Conservation (phyloP, 805 yeast species). For the Blastobotrys americana region DNA sequence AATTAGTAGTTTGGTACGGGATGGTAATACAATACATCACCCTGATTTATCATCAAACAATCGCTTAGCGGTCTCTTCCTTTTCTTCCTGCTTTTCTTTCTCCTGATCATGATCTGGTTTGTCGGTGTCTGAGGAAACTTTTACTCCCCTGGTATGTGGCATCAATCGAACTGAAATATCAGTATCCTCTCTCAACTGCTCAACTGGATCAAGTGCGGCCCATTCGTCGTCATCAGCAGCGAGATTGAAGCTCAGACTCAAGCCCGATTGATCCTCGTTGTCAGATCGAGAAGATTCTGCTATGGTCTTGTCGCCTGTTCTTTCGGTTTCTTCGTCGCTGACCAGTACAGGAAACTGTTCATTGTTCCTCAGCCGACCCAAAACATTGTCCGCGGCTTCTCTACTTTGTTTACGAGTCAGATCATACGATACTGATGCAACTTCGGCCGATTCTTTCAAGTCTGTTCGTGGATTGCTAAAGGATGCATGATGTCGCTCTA, state of each 20-base stretch:
- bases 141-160: conserved; percentile 32
- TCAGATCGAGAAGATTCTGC: conserved; percentile 1
- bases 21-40: no score
- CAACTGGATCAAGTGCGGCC: conserved; percentile 21
- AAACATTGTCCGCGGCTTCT: conserved; percentile 9
- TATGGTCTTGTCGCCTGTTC: background rate
- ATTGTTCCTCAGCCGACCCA: conserved; percentile 11
- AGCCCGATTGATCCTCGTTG: conserved; percentile 2
- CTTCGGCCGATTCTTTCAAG: conserved; percentile 8
- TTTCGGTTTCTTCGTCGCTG: conserved; percentile 5
- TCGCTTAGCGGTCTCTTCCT: background rate
- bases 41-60: no score
- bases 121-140: no score
- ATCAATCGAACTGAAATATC: conserved; percentile 19
- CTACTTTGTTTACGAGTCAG: conserved; percentile 16
- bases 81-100: background rate
- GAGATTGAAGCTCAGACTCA: no score
- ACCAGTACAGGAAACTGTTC: conserved; percentile 1
- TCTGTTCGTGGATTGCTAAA: background rate
- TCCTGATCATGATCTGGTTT: background rate
- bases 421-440: conserved; percentile 14
- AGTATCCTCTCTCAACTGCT: conserved; percentile 19
- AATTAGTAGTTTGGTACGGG: no score
- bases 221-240: conserved; percentile 12
- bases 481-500: conserved; percentile 10